These are phyloP conservation scores for Beauveria varroae DNA, from an alignment of 2,329 filamentous ascomycete species.

Conservation along the genomic window DNA sequence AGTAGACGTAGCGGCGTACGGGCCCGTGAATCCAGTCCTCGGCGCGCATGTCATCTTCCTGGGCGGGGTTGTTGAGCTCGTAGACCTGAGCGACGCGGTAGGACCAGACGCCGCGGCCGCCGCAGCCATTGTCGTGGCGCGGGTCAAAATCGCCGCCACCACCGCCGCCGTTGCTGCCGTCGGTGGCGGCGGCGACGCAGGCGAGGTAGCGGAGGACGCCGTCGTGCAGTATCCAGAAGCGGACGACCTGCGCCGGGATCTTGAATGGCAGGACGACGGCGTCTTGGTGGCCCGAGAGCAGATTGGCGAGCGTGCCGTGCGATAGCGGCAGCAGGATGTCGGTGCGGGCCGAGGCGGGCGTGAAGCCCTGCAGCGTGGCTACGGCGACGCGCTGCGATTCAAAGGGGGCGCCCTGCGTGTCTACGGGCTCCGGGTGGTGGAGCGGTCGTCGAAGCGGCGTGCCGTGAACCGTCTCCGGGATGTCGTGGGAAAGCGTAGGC, in stretches of 20 bases:
- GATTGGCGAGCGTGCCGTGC: constrained; percentile 37
- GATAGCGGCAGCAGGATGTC: constrained; percentile 48
- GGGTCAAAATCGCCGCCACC: constrained; percentile 11
- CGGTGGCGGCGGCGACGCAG: constrained; percentile 30
- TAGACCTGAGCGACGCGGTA: constrained; percentile 42
- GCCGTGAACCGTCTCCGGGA: constrained; percentile 9
- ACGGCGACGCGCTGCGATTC: constrained; percentile 44
- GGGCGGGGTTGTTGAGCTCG: constrained; percentile 52
- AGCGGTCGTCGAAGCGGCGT: constrained; percentile 21
- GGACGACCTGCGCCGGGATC: constrained; percentile 45
- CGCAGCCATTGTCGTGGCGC: constrained; percentile 21
- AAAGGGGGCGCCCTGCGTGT: constrained; percentile 24
- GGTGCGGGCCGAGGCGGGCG: constrained; percentile 40
- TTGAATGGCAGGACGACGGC: constrained; percentile 50
- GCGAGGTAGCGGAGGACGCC: constrained; percentile 53
- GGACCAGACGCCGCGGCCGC: constrained; percentile 17
- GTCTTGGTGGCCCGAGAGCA: constrained; percentile 42
- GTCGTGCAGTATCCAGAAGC: constrained; percentile 56
- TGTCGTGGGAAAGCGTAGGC: constrained; percentile 1
- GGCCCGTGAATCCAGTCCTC: constrained; percentile 46
- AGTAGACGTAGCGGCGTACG: constrained; percentile 44
- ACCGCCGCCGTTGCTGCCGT: too few relatives aligned
- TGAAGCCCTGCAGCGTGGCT: constrained; percentile 39
- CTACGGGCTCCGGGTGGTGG: constrained; percentile 15
- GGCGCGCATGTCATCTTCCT: constrained; percentile 41